Evolutionary conservation across 2,329 filamentous ascomycete genomes (phyloP).

Genomic region (Venturiaceae sp.): DNA sequence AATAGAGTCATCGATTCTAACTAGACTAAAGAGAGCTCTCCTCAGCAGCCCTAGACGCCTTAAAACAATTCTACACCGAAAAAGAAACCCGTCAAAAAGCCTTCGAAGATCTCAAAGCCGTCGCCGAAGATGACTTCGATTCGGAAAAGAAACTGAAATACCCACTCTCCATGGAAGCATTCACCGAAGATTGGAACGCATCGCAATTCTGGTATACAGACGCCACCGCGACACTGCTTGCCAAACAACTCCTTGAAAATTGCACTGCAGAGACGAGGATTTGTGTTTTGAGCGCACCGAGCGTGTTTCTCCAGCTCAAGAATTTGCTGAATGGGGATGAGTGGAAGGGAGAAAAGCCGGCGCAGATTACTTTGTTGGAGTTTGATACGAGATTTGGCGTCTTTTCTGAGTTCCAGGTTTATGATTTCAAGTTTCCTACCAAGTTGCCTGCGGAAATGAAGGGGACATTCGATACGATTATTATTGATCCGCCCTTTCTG

Average conservation of each 20-base stretch:
- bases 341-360: conserved; percentile 25
- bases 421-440: conserved; percentile 63
- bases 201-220: conserved; percentile 80
- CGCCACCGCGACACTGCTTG: conserved; percentile 55
- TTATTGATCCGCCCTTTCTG: conserved; percentile 71
- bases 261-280: conserved; percentile 49
- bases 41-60: conserved; percentile 53
- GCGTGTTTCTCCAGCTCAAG: conserved; percentile 66
- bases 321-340: conserved; percentile 46
- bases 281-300: conserved; percentile 64
- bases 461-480: conserved; percentile 56
- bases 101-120: conserved; percentile 57
- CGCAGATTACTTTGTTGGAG: conserved; percentile 59
- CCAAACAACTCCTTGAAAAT: conserved; percentile 54
- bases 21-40: conserved; percentile 48
- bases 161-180: conserved; percentile 55
- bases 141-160: conserved; percentile 11
- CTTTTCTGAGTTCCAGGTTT: conserved; percentile 63
- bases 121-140: conserved; percentile 46
- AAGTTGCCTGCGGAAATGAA: conserved; percentile 56
- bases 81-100: conserved; percentile 55
- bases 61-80: conserved; percentile 66
- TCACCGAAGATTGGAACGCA: conserved; percentile 74
- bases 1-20: neutral
- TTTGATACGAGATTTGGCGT: conserved; percentile 65